phyloP scores from a whole-genome alignment of 179 eudicot genomes.

The Actinidia arguta region DNA sequence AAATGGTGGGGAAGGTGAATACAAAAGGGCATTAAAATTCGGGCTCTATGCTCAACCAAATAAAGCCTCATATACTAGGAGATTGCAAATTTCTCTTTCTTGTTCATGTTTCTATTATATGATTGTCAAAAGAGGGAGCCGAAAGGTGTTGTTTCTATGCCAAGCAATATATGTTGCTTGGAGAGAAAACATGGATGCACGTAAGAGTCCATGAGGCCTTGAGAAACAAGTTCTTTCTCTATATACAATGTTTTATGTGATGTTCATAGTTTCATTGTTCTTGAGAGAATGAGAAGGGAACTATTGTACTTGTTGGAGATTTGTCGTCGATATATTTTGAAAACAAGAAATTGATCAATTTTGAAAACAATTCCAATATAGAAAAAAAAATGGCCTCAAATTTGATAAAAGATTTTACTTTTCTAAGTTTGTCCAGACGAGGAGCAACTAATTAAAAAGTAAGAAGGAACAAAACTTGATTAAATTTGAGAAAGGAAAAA shows the following conservation, averaged over 20 bases:
- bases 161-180: slow-evolving; percentile 11
- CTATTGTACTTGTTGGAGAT: neutral
- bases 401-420: too few relatives aligned
- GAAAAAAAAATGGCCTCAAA: too few relatives aligned
- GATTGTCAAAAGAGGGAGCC: neutral
- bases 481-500: too few relatives aligned
- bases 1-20: slow-evolving; percentile 65
- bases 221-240: neutral
- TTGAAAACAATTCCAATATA: too few relatives aligned
- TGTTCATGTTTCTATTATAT: neutral
- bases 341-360: too few relatives aligned
- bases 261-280: neutral
- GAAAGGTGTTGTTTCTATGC: neutral
- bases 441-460: too few relatives aligned
- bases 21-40: neutral
- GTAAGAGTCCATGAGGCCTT: neutral
- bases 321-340: neutral
- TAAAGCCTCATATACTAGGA: neutral
- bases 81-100: neutral
- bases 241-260: neutral
- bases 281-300: slow-evolving; percentile 8
- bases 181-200: neutral
- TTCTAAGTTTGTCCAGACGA: too few relatives aligned
- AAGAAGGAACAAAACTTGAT: too few relatives aligned
- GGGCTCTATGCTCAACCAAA: neutral